phyloP scores from a whole-genome alignment of 768 basidiomycete species.

The Strobilomyces confusus region DNA sequence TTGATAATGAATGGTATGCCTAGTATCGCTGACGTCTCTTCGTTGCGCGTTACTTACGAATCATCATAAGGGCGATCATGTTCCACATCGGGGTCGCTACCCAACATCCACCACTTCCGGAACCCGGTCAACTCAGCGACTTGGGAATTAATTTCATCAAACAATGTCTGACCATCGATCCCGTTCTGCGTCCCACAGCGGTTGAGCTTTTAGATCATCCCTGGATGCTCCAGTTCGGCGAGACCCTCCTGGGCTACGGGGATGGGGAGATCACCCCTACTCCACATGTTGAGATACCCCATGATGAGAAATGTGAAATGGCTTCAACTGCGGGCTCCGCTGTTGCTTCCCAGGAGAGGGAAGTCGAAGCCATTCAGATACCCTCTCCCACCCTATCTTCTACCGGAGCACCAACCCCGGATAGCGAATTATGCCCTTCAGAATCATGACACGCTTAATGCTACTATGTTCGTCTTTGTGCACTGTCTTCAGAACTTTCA shows the following conservation, averaged over 20 bases:
- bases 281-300: conserved; percentile 42
- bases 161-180: conserved; percentile 85
- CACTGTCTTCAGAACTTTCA: conserved; percentile 1
- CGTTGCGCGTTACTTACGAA: conserved; percentile 3
- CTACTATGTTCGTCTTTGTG: background rate
- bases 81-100: conserved; percentile 98
- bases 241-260: conserved; percentile 64
- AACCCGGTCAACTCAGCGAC: conserved; percentile 83
- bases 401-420: conserved; percentile 30
- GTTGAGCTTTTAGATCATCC: conserved; percentile 79
- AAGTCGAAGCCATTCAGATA: conserved; percentile 52
- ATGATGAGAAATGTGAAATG: conserved; percentile 46
- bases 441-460: background rate
- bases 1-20: conserved; percentile 95
- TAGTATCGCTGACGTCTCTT: background rate
- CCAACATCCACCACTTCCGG: conserved; percentile 93
- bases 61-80: conserved; percentile 88
- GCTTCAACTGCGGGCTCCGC: conserved; percentile 55
- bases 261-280: conserved; percentile 54
- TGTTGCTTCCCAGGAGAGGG: conserved; percentile 54
- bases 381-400: conserved; percentile 50
- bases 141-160: conserved; percentile 92
- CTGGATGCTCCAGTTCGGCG: conserved; percentile 86
- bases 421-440: conserved; percentile 20
- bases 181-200: conserved; percentile 78